Percentiles rank a stretch among this genome's conserved stretches.
Evolutionary conservation across 1,284 basidiomycete species (phyloP).

Genomic region (Rhodotorula mucilaginosa): DNA sequence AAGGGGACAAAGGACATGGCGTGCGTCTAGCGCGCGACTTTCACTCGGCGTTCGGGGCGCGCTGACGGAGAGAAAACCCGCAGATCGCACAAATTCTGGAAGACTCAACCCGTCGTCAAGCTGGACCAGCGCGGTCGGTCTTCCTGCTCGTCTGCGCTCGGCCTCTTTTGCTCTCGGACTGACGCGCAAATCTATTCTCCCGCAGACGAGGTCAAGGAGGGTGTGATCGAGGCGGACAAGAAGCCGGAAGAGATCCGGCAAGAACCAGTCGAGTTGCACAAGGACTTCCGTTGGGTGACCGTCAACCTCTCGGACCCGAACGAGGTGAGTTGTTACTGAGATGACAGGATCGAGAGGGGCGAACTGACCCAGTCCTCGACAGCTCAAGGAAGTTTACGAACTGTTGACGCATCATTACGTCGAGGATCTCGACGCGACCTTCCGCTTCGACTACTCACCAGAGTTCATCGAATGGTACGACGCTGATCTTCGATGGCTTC

Average conservation of each 20-base stretch:
- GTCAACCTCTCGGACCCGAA: constrained; percentile 75
- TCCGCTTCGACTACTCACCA: constrained; percentile 93
- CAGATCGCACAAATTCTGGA: constrained; percentile 81
- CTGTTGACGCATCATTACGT: constrained; percentile 92
- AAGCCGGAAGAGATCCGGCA: constrained; percentile 75
- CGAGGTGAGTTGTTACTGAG: constrained; percentile 51
- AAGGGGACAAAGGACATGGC: constrained; percentile 38
- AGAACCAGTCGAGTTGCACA: constrained; percentile 81
- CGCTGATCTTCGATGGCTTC: no score
- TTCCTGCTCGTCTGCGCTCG: constrained; percentile 3
- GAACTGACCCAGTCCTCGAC: constrained; percentile 51
- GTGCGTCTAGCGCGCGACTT: neutral
- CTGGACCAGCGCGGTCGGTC: constrained; percentile 54
- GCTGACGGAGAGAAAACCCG: no score
- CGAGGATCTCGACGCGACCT: constrained; percentile 91
- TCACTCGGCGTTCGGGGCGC: no score
- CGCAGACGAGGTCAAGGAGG: constrained; percentile 62
- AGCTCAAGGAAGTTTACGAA: constrained; percentile 82
- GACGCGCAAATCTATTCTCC: constrained; percentile 13
- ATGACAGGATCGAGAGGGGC: constrained; percentile 49
- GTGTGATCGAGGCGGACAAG: constrained; percentile 81
- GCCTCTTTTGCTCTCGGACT: neutral
- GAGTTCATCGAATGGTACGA: constrained; percentile 88
- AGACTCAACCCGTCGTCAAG: constrained; percentile 91
- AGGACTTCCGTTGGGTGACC: constrained; percentile 88